Evolutionary conservation across 169 alveolate genomes (phyloP), one percentile per base, ranked within the genome.

Genomic region (Babesia microti): DNA sequence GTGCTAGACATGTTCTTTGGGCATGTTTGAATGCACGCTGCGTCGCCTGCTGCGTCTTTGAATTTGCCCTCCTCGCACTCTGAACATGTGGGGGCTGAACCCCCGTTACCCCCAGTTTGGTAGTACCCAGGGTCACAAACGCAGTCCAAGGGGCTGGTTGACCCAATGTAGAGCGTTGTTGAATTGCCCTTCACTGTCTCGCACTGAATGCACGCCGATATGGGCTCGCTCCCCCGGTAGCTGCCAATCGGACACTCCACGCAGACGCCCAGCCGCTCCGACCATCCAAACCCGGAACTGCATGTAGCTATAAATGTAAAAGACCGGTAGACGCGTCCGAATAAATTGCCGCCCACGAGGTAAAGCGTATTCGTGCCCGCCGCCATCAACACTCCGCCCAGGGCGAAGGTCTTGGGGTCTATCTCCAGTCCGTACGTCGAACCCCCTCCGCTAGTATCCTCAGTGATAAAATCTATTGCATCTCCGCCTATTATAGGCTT

Each of bases 81-180:
- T 59, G 50, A 61, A 47, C 71, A 59, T 7, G 44, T 59, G n/a
- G n/a, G n/a, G n/a, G n/a, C n/a, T 28, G 41, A 67, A 6, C 5
- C 6, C 41, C 75, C 51, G 1, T 26, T 28, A 6, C 56, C 68
- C 23, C 52, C 72, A 33, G 50, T 27, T 47, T 46, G 63, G 39
- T 70, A 81, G 50, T 70, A 76, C n/a, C 86, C 86, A 30, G 75
- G 37, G 37, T 75, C 39, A 49, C 86, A 76, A 26, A 69, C 28
- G 19, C 86, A 76, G 24, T 68, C 82, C 15, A 5, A 15, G 5
- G 23, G 26, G 7, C 33, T 1, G 3, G 29, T 52, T 12, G 37
- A 44, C 17, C 70, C 60, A 32, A 32, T 33, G 26, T 30, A 37
- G 14, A 34, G 29, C 7, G 76, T 56, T 9, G 73, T 61, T 1